Evolutionary conservation across 2,329 filamentous ascomycete genomes (phyloP).

Genomic region (Penicillium sp.): DNA sequence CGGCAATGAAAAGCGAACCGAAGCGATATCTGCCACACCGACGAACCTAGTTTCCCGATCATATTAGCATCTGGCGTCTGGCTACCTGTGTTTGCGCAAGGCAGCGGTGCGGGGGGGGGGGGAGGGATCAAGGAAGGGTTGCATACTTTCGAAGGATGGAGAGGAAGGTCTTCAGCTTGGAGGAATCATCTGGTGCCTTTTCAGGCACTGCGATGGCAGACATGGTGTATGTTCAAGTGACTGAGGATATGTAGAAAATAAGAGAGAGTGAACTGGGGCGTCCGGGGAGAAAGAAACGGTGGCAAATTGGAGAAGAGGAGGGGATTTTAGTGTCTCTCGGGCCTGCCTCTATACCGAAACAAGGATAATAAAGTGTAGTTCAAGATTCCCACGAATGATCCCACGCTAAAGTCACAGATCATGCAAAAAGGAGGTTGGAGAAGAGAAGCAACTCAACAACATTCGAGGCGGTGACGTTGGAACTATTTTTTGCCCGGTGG

Average conservation of each 20-base stretch:
- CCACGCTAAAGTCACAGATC: neutral
- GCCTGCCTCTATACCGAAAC: neutral
- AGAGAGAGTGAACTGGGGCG: neutral
- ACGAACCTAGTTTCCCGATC: conserved; percentile 60
- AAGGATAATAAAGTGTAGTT: neutral
- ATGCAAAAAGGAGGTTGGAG: neutral
- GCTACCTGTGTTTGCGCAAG: neutral
- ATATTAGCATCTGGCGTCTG: neutral
- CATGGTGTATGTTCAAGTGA: conserved; percentile 15
- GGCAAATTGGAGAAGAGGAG: conserved; percentile 1
- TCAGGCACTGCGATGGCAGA: conserved; percentile 36
- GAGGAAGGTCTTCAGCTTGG: conserved; percentile 81
- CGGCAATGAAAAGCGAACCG: conserved; percentile 89
- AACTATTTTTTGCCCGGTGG: conserved; percentile 8
- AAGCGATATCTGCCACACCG: conserved; percentile 87
- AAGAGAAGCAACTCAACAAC: neutral
- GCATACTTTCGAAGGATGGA: conserved; percentile 77
- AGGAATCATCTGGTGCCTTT: conserved; percentile 64
- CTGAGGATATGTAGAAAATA: neutral
- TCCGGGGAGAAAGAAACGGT: neutral
- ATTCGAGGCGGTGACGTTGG: conserved; percentile 8
- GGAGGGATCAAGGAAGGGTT: neutral
- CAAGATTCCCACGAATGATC: neutral
- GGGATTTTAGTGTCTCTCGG: neutral
- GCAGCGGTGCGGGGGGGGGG: neutral